These are phyloP conservation scores for Pisolithus sp. DNA, from an alignment of 768 basidiomycete species.

Conservation along the genomic window DNA sequence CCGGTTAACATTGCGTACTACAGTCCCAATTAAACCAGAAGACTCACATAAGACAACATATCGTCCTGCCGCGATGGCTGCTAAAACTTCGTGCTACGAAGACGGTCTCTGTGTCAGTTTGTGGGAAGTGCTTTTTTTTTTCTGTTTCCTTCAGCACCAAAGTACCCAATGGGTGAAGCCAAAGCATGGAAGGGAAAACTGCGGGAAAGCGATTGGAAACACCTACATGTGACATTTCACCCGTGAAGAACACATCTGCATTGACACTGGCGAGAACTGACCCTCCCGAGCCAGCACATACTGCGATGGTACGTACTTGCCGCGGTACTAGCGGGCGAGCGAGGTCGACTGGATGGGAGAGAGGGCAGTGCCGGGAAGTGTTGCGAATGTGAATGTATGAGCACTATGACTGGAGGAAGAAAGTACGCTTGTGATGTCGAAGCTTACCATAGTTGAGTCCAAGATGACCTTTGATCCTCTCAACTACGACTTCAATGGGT, in stretches of 20 bases:
- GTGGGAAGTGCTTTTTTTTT: not conserved
- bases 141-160: no score
- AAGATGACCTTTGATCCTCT: slow-evolving; percentile 65
- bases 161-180: no score
- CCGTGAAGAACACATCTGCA: slow-evolving; percentile 89
- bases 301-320: slow-evolving; percentile 59
- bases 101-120: not conserved
- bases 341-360: slow-evolving; percentile 51
- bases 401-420: no score
- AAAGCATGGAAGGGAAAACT: slow-evolving; percentile 4
- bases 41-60: slow-evolving; percentile 79
- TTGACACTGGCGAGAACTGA: slow-evolving; percentile 63
- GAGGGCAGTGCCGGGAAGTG: not conserved
- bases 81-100: slow-evolving; percentile 78
- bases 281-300: slow-evolving; percentile 89
- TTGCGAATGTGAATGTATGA: no score
- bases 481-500: slow-evolving; percentile 52
- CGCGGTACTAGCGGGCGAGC: slow-evolving; percentile 39
- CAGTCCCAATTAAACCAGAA: not conserved
- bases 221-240: slow-evolving; percentile 85
- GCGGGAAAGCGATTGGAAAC: slow-evolving; percentile 10
- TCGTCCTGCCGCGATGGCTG: slow-evolving; percentile 66
- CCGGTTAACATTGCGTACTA: not conserved
- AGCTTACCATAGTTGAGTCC: slow-evolving; percentile 48
- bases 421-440: not conserved